Base-by-base conservation (phyloP, 805 yeast species). In the Jamesozyma rosinii region DNA sequence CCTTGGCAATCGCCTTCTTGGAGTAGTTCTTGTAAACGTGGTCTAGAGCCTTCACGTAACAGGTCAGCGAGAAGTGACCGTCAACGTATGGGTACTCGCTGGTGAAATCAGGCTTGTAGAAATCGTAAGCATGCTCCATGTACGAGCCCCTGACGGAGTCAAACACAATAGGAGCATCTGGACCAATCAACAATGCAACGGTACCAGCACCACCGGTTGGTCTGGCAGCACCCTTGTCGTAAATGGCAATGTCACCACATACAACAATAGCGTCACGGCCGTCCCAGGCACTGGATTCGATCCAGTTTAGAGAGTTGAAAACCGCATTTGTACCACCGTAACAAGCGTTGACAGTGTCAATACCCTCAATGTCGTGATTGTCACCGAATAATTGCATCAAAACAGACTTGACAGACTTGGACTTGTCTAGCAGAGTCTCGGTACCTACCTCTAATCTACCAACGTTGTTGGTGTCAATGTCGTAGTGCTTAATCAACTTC, bases 201-300 rank as follows among this genome's bases (percentile, higher is more conserved):
- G 94, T 75, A 64, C 98, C 98, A 43, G 95, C 97, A 72, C 98
- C 98, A 66, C 98, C 98, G 42, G 98, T 92, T 61, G 98, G 98
- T 75, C 98, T 83, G 44, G 98, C 98, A 32, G 95, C 83, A 64
- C 98, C 98, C 70, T 89, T 78, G 58, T 89, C 88, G 69, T 92
- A 92, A 54, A 92, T 81, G 61, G 98, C 98, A 66, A 92, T 92
- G 68, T 92, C 98, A 68, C 97, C 97, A 63, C 92, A 81, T 19
- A 90, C 95, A 44, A 90, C 98, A 58, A 92, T 77, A 44, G 97
- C 97, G 60, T 90, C 88, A 67, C 97, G 80, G 50, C 98, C 98
- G 61, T 92, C 98, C 98, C 98, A 92, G 36, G 90, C 75, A 24
- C 86, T 78, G 27, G 96, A 86, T 70, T 92, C 97, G 52, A 92